Evolutionary conservation across 1,284 basidiomycete genomes (phyloP).

Genomic region (Sporisorium exsertum): DNA sequence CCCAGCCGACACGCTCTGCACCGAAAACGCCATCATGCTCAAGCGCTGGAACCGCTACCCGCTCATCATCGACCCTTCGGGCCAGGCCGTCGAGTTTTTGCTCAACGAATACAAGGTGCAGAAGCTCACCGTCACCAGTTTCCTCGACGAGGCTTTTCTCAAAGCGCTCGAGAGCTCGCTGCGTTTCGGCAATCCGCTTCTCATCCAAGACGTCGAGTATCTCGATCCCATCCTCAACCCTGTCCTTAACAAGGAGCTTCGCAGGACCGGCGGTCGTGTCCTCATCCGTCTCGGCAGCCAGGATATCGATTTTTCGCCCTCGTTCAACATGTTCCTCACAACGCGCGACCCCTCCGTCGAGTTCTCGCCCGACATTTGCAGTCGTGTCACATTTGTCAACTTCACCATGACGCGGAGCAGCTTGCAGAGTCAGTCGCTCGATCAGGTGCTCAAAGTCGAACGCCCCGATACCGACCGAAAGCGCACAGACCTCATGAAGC

Average conservation of each 20-base stretch:
- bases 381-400: slow-evolving; percentile 98
- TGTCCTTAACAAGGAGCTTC: slow-evolving; percentile 95
- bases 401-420: slow-evolving; percentile 99
- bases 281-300: slow-evolving; percentile 97
- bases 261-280: slow-evolving; percentile 88
- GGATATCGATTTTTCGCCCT: slow-evolving; percentile 98
- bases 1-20: slow-evolving; percentile 93
- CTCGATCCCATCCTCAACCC: slow-evolving; percentile 98
- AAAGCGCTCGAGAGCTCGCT: slow-evolving; percentile 98
- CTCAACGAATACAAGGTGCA: slow-evolving; percentile 94
- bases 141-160: slow-evolving; percentile 97
- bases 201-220: slow-evolving; percentile 98
- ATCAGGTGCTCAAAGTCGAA: slow-evolving; percentile 96
- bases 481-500: slow-evolving; percentile 96
- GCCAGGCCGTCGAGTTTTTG: slow-evolving; percentile 95
- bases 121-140: slow-evolving; percentile 97
- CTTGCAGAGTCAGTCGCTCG: slow-evolving; percentile 95
- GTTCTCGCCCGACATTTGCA: slow-evolving; percentile 98
- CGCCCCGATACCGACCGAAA: slow-evolving; percentile 96
- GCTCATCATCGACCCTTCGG: slow-evolving; percentile 97
- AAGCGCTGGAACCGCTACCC: slow-evolving; percentile 98
- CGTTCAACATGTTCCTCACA: slow-evolving; percentile 95
- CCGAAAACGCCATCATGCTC: slow-evolving; percentile 96
- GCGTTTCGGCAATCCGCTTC: slow-evolving; percentile 95
- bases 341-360: slow-evolving; percentile 97